A percentile compares a stretch with the other conserved stretches of the same genome.
phyloP scores from a whole-genome alignment of 129 eudicot genomes.

The Escallonia rubra region DNA sequence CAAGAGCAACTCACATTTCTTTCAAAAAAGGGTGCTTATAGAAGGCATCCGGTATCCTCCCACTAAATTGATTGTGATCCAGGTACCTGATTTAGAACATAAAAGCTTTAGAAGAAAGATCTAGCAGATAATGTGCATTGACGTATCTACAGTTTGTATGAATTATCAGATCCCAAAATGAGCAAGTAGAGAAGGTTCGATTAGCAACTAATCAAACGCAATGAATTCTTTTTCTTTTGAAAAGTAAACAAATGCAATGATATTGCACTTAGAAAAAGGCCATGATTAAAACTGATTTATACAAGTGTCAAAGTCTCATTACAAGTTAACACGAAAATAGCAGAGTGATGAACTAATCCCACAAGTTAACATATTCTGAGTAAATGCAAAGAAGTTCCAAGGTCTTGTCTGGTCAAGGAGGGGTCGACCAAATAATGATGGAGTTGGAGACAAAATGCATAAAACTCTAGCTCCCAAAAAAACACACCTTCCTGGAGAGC shows the following conservation, averaged over 20 bases:
- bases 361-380: too few relatives aligned
- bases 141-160: background rate
- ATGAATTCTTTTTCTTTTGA: too few relatives aligned
- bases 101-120: background rate
- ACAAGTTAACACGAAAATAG: too few relatives aligned
- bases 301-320: too few relatives aligned
- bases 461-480: background rate
- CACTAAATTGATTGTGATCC: slow-evolving; percentile 95
- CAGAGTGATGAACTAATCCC: too few relatives aligned
- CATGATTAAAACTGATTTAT: too few relatives aligned
- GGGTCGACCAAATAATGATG: background rate
- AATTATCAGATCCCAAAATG: background rate
- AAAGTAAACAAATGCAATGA: too few relatives aligned
- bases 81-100: slow-evolving; percentile 46
- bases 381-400: background rate
- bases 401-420: background rate
- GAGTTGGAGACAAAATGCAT: background rate
- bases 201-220: background rate
- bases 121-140: background rate
- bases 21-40: slow-evolving; percentile 88
- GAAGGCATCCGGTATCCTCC: slow-evolving; percentile 94
- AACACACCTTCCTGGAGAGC: background rate
- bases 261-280: too few relatives aligned
- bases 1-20: slow-evolving; percentile 58
- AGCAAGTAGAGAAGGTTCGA: background rate